phyloP scores from a whole-genome alignment of 495 filamentous ascomycete genomes.

The Aspergillus coremiiformis region DNA sequence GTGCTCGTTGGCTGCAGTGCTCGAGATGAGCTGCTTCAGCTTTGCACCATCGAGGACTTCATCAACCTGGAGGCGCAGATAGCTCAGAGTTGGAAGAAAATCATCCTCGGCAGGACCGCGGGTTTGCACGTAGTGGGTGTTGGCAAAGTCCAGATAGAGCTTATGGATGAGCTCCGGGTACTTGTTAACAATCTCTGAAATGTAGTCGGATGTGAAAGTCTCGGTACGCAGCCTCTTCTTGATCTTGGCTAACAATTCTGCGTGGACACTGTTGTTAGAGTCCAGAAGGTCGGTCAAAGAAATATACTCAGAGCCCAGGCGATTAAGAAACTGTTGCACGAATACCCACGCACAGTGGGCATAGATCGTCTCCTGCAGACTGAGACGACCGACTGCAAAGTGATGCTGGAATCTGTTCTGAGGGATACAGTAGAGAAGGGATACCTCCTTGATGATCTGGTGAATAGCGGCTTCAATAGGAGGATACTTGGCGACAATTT shows the following conservation, averaged over 20 bases:
- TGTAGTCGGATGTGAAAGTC: conserved; percentile 96
- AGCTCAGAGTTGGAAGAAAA: conserved; percentile 75
- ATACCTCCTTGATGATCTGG: conserved; percentile 98
- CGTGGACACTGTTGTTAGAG: conserved; percentile 70
- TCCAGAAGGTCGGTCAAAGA: conserved; percentile 80
- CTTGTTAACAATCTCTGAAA: conserved; percentile 89
- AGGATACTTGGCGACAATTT: conserved; percentile 50
- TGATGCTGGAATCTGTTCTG: conserved; percentile 89
- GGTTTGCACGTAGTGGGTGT: conserved; percentile 79
- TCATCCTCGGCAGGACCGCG: conserved; percentile 62
- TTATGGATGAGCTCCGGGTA: conserved; percentile 84
- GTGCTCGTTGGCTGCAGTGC: conserved; percentile 82
- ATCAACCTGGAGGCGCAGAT: conserved; percentile 63
- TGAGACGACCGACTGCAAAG: conserved; percentile 82
- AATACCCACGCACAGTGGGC: conserved; percentile 97
- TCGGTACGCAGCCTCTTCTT: conserved; percentile 92
- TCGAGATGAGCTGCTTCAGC: conserved; percentile 74
- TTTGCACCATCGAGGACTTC: conserved; percentile 69
- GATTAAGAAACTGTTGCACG: conserved; percentile 93
- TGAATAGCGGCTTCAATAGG: conserved; percentile 91
- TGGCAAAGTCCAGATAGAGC: conserved; percentile 87
- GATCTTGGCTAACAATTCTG: conserved; percentile 87
- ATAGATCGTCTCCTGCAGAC: conserved; percentile 94
- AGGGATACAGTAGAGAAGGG: conserved; percentile 92
- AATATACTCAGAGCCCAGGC: conserved; percentile 84